These are phyloP conservation scores for Turnera subulata DNA, from an alignment of 345 rosid genomes.

Conservation along the genomic window DNA sequence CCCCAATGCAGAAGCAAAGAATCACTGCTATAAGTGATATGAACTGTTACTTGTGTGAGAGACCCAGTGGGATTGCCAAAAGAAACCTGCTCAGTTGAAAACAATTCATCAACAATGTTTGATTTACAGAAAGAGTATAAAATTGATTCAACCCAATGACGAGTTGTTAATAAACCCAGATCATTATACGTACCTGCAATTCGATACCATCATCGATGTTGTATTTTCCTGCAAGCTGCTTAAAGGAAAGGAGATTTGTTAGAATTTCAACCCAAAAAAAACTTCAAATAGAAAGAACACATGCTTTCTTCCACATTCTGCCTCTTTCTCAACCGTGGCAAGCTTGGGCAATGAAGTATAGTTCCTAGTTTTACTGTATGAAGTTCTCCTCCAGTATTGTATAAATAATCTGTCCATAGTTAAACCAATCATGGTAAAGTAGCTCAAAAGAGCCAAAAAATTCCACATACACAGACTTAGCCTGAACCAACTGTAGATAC, in stretches of 20 bases:
- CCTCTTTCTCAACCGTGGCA: too few species aligned
- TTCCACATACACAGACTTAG: too few species aligned
- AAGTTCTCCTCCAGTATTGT: too few species aligned
- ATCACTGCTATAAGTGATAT: constrained; percentile 50
- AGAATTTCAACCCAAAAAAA: constrained; percentile 9
- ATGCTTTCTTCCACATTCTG: too few species aligned
- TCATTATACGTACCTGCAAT: constrained; percentile 53
- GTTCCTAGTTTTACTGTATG: too few species aligned
- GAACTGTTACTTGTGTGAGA: constrained; percentile 47
- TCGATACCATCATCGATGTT: constrained; percentile 71
- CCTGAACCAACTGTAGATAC: too few species aligned
- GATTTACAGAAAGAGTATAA: not conserved
- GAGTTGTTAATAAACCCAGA: constrained; percentile 2
- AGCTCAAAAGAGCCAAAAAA: too few species aligned
- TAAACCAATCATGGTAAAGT: too few species aligned
- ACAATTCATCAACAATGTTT: not conserved
- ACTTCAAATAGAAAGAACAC: too few species aligned
- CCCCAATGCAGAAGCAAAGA: constrained; percentile 95
- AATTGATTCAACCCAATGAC: constrained; percentile 5
- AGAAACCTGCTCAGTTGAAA: constrained; percentile 53
- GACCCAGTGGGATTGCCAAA: constrained; percentile 44
- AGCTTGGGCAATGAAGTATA: too few species aligned
- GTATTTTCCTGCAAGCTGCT: constrained; percentile 68
- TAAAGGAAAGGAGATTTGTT: constrained; percentile 25
- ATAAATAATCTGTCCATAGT: too few species aligned